Evolutionary conservation across 352 stramenopile genomes (phyloP).

Genomic region (Phytophthora crassamura): DNA sequence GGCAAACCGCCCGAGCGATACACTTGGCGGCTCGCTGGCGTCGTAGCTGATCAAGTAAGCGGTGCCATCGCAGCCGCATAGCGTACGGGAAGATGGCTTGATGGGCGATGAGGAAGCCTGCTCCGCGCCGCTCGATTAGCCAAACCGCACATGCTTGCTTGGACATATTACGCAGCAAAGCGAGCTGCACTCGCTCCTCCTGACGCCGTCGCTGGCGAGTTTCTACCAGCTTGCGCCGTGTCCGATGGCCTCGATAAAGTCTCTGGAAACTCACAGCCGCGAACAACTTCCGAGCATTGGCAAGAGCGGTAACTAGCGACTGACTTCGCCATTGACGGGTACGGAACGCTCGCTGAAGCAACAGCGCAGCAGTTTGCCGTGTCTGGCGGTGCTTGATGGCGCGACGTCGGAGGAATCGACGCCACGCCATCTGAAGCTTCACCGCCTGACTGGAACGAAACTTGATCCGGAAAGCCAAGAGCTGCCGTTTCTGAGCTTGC

Average conservation of each 20-base stretch:
- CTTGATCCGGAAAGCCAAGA: constrained; percentile 47
- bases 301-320: constrained; percentile 43
- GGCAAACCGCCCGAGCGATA: constrained; percentile 22
- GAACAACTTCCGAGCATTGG: constrained; percentile 38
- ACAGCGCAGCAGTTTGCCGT: constrained; percentile 32
- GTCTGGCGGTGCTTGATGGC: constrained; percentile 31
- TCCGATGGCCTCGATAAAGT: constrained; percentile 42
- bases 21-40: constrained; percentile 25
- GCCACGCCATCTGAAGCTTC: constrained; percentile 63
- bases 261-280: constrained; percentile 56
- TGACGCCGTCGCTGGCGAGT: constrained; percentile 24
- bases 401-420: constrained; percentile 35
- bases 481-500: constrained; percentile 35
- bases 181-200: constrained; percentile 38
- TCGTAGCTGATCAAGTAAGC: constrained; percentile 29
- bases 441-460: constrained; percentile 54
- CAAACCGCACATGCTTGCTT: constrained; percentile 45
- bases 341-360: constrained; percentile 49
- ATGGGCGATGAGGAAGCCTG: constrained; percentile 56
- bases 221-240: constrained; percentile 24
- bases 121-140: constrained; percentile 53
- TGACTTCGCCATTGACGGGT: constrained; percentile 46
- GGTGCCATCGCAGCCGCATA: constrained; percentile 40
- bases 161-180: constrained; percentile 50
- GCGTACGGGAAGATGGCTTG: constrained; percentile 50